Evolutionary conservation across 129 eudicot species (phyloP), one percentile per base, ranked within the genome.

Genomic region (Cynara cardunculus): DNA sequence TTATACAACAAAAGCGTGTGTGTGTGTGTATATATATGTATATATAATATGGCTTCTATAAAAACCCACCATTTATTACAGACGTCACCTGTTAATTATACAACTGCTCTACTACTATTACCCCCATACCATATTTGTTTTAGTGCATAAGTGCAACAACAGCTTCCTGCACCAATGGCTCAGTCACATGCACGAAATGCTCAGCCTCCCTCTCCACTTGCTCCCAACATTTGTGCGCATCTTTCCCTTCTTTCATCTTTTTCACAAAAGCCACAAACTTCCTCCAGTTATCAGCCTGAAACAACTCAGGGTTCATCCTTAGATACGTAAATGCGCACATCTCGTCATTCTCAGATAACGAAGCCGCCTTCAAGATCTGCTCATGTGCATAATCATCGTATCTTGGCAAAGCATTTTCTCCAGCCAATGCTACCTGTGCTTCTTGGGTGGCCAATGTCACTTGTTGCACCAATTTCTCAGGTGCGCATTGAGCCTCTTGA

Each of bases 291-390:
- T 95, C 99, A 0, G 93, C 87, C 25, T 92, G 97, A 75, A 95
- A 95, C 84, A 95, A 81, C 30, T 89, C 88, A 0, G 90, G 96
- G 39, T 88, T 92, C 99, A 95, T 95, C 85, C 99, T 85, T 84
- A 95, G 59, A 77, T 92, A 95, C 13, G 99, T 95, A 80, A 95
- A 95, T 2, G 99, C 99, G 68, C 99, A 92, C 99, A 95, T 92
- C 66, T 88, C 94, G n/a, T 86, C 85, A 0, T 85, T 87, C 0
- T 85, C 92, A 0, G 89, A 74, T 25, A 89, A 62, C 0, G 92
- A 84, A 14, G 94, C 84, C 9, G 97, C 87, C 21, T 74, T 41
- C 83, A 90, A 77, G 26, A 92, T 92, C 79, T 90, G 95, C 39
- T 92, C 95, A 4, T 92, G 93, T 5, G 95, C 93, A 49, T 61